Evolutionary conservation across 129 eudicot genomes (phyloP).

Genomic region (Arctium minus): DNA sequence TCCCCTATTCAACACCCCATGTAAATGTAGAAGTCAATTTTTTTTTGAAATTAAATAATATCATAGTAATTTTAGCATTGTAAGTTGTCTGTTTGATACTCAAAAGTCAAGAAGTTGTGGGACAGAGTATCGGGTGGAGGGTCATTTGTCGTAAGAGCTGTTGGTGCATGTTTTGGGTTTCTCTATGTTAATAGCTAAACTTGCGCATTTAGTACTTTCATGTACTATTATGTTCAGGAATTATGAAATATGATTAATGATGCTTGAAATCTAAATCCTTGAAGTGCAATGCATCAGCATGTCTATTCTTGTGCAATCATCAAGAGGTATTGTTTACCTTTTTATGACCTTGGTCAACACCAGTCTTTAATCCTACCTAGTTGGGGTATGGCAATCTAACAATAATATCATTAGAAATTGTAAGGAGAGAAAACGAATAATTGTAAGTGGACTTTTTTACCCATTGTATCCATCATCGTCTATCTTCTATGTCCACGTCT

Average conservation of each 20-base stretch:
- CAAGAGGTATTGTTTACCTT: neutral
- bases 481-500: neutral
- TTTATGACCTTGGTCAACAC: neutral
- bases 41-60: neutral
- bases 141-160: neutral
- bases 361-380: neutral
- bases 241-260: neutral
- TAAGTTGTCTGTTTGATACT: neutral
- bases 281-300: neutral
- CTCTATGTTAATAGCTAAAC: neutral
- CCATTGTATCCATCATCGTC: neutral
- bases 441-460: neutral
- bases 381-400: neutral
- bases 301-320: neutral
- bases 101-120: neutral
- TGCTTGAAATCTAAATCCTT: neutral
- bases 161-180: neutral
- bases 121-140: neutral
- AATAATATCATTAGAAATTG: neutral
- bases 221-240: neutral
- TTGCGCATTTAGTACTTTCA: neutral
- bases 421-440: too few relatives aligned
- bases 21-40: neutral
- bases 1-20: neutral
- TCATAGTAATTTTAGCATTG: neutral